Conservation (phyloP, 495 filamentous ascomycete species). For the Rhypophila decipiens region DNA sequence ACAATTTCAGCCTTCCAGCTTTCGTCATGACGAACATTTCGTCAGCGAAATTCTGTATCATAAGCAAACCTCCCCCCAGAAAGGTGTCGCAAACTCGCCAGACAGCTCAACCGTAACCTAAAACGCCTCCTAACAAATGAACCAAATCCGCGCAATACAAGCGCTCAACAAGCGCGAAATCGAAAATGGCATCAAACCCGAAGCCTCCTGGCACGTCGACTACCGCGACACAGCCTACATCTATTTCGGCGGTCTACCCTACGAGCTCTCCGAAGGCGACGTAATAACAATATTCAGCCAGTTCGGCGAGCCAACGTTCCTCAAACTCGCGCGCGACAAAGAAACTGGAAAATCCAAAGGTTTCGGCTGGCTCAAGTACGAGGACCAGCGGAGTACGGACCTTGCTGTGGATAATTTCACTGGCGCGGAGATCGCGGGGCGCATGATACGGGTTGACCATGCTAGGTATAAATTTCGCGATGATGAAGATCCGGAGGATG, state of each 20-base stretch:
- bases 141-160: slow-evolving; percentile 84
- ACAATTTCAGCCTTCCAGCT: too few relatives aligned
- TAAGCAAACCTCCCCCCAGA: too few relatives aligned
- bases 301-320: slow-evolving; percentile 85
- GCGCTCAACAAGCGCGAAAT: slow-evolving; percentile 93
- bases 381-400: slow-evolving; percentile 94
- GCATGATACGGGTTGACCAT: slow-evolving; percentile 84
- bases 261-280: slow-evolving; percentile 91
- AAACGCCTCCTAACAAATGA: too few relatives aligned
- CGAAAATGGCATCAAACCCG: slow-evolving; percentile 69
- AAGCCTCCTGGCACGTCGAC: slow-evolving; percentile 95
- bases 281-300: slow-evolving; percentile 96
- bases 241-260: slow-evolving; percentile 91
- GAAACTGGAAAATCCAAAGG: slow-evolving; percentile 91
- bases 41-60: too few relatives aligned
- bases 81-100: too few relatives aligned
- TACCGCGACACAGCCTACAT: slow-evolving; percentile 96
- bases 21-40: too few relatives aligned
- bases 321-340: slow-evolving; percentile 88
- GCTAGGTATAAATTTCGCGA: slow-evolving; percentile 83
- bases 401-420: slow-evolving; percentile 93
- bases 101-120: too few relatives aligned
- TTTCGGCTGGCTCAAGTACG: slow-evolving; percentile 95
- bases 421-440: slow-evolving; percentile 74
- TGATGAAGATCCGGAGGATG: slow-evolving; percentile 69